Evolutionary conservation across 805 yeast genomes (phyloP), one percentile per base, ranked within the genome.

Genomic region (Saccharomycopsis capsularis): DNA sequence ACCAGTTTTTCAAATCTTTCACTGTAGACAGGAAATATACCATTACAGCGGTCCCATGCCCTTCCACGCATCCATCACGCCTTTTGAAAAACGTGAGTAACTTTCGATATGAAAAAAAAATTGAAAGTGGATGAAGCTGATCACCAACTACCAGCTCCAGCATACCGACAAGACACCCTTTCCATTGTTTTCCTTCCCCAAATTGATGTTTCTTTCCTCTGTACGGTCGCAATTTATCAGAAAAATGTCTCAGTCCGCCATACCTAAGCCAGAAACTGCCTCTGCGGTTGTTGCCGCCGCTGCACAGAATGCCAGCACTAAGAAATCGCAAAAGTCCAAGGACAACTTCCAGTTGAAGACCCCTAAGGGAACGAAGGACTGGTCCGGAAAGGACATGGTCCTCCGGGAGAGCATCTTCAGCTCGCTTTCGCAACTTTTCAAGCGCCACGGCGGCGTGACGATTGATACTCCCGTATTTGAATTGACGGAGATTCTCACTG

Each of bases 391-490:
- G 64, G 99, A 93, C 65, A 93, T 93, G 98, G 85, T 89, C 36
- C 79, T 93, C 57, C 81, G 99, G 67, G 91, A 86, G 59, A 93
- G 85, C 36, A 77, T 93, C 53, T 93, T 93, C 66, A 69, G 73
- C 46, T 76, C 88, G 7, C 68, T 93, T 53, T 78, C 90, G 15
- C 60, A 69, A 1, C 67, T 93, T 44, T 93, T 93, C 76, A 85
- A 89, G 67, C 83, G 89, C 59, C 99, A 93, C 67, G 99, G 99
- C 54, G 99, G 95, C 67, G 96, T 89, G 30, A 91, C 99, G 38
- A 88, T 93, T 56, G 99, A 93, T 65, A 93, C 99, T 1, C 99
- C 99, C 4, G 99, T 93, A 3, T 93, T 93, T 60, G 99, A 93
- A 67, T 75, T 91, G 57, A 79, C 96, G 59, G 99, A 93, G 66